Evolutionary conservation across 352 stramenopile genomes (phyloP).

Genomic region (Pelagophyceae sp.): DNA sequence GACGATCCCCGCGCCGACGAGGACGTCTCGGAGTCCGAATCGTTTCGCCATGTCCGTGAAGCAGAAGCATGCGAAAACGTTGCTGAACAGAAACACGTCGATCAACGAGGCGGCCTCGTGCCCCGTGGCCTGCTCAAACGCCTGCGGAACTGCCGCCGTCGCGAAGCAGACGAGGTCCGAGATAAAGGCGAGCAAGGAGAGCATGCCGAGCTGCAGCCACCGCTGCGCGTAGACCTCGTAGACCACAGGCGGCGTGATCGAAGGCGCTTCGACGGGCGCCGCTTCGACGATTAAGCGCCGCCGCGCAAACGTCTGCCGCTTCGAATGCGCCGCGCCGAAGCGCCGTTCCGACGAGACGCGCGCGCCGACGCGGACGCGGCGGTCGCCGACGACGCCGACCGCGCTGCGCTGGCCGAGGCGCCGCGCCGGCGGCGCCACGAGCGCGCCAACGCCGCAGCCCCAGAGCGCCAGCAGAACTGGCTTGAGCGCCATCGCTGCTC

Average conservation of each 20-base stretch:
- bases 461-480: too few species aligned
- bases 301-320: too few species aligned
- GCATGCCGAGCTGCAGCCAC: conserved; percentile 50
- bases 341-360: too few species aligned
- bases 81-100: conserved; percentile 58
- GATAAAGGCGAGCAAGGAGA: conserved; percentile 49
- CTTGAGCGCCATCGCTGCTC: too few species aligned
- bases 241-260: too few species aligned
- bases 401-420: too few species aligned
- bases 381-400: too few species aligned
- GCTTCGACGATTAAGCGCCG: neutral
- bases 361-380: too few species aligned
- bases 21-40: conserved; percentile 44
- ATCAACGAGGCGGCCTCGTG: conserved; percentile 44
- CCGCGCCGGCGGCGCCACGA: too few species aligned
- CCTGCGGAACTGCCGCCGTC: conserved; percentile 37
- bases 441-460: too few species aligned
- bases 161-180: conserved; percentile 59
- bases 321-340: too few species aligned
- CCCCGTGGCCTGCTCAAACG: conserved; percentile 36
- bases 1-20: conserved; percentile 41
- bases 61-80: conserved; percentile 52
- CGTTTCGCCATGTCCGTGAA: conserved; percentile 48
- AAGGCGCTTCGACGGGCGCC: neutral
- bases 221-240: conserved; percentile 25